Conservation (phyloP, 2,329 filamentous ascomycete species). For the Fusarium sp. region DNA sequence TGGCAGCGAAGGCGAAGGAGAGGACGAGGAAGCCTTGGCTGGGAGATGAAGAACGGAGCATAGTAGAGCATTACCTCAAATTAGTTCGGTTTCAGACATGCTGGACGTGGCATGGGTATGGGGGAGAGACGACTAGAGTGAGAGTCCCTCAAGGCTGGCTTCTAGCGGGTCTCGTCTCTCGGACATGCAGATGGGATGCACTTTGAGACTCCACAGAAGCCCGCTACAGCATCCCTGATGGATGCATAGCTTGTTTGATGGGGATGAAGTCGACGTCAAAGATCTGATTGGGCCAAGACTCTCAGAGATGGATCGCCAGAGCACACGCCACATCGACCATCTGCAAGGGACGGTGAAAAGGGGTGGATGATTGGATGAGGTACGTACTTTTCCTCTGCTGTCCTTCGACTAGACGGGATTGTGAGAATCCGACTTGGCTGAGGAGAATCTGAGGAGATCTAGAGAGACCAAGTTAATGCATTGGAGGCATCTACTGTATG, state of each 20-base stretch:
- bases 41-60: constrained; percentile 44
- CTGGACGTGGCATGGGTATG: constrained; percentile 20
- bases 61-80: constrained; percentile 20
- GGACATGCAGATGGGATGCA: constrained; percentile 5
- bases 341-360: constrained; percentile 19
- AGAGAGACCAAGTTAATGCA: constrained; percentile 20
- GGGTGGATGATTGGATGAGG: not conserved
- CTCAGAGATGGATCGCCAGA: constrained; percentile 16
- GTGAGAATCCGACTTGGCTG: constrained; percentile 3
- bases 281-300: constrained; percentile 17
- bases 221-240: constrained; percentile 28
- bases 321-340: constrained; percentile 30
- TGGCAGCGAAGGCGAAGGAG: constrained; percentile 2
- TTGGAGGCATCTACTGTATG: not conserved
- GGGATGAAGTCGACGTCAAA: constrained; percentile 10
- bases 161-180: constrained; percentile 16
- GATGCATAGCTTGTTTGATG: constrained; percentile 45
- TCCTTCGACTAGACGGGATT: not conserved
- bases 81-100: constrained; percentile 46
- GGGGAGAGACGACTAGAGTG: not conserved
- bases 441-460: not conserved
- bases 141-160: constrained; percentile 5
- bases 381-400: constrained; percentile 15
- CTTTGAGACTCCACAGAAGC: constrained; percentile 11
- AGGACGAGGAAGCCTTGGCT: constrained; percentile 5